Conservation (phyloP, 139 green algal species). For the Micractinium sp. region DNA sequence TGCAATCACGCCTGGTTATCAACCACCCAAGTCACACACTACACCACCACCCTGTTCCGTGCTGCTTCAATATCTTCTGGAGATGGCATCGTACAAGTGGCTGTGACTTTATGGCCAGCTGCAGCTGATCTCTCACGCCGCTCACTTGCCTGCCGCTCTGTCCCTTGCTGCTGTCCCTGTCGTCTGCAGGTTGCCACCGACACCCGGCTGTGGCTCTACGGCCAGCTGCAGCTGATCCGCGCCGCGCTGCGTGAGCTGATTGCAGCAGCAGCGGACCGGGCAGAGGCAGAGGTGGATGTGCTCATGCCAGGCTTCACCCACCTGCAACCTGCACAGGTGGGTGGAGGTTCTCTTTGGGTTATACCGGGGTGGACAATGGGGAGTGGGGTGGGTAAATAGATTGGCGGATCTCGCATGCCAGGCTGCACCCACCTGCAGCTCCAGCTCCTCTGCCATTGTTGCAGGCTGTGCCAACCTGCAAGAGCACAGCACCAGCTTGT, state of each 20-base stretch:
- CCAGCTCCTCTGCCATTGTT: no score
- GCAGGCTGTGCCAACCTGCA: no score
- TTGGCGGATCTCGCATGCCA: no score
- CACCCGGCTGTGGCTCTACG: conserved; percentile 92
- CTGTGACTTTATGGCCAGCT: background rate
- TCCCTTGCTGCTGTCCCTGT: background rate
- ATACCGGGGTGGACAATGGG: conserved; percentile 34
- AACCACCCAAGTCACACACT: no score
- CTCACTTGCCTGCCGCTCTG: background rate
- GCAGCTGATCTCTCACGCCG: background rate
- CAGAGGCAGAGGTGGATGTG: conserved; percentile 87
- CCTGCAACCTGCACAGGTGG: conserved; percentile 85
- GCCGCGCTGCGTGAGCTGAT: conserved; percentile 84
- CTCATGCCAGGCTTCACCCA: conserved; percentile 98
- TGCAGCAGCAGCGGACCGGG: conserved; percentile 75
- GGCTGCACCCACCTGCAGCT: no score
- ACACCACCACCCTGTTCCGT: background rate
- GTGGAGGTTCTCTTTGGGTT: conserved; percentile 54
- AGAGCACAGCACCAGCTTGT: background rate
- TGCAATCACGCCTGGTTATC: no score
- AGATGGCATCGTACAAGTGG: background rate
- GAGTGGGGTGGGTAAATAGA: no score
- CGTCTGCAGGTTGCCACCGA: conserved; percentile 90
- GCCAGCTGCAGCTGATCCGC: conserved; percentile 74
- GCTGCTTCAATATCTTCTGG: background rate